Base-by-base conservation (phyloP, 768 basidiomycete species). In the Amanita inopinata region DNA sequence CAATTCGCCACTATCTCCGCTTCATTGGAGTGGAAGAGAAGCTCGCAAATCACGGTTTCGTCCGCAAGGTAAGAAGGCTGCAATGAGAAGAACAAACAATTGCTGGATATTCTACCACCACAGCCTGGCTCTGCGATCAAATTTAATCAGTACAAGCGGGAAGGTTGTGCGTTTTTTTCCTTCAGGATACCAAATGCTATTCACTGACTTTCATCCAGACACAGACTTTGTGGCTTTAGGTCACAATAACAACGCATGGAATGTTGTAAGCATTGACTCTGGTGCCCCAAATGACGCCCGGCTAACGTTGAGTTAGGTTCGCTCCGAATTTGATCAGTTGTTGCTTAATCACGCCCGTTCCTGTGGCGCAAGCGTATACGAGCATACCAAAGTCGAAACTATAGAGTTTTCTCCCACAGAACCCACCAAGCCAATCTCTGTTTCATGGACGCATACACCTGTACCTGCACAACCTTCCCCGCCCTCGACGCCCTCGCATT, bases 121-220 rank as follows among this genome's bases (percentile, higher is more conserved):
- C 14, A 78, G 76, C 76, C 74, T 35, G 78, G 76, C 24, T 73
- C 77, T 47, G 74, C 74, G 18, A 72, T 78, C 48, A 78, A 78
- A 56, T 74, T 78, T 53, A 77, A 77, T 51, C 74, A 76, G 50
- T 73, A 60, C 52, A 78, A 78, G 55, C 70, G 70, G n/a, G 76
- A 78, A 64, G 77, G 75, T 38, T 78, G 76, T 75, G 28, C 19
- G 47, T 40, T 47, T 3, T 18, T 27, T 18, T 24, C 6, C 5
- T 32, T 40, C 37, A 15, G 40, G 43, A 38, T 27, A n/a, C n/a
- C 27, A 24, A 32, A 28, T 40, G 18, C 32, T 45, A 28, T 18
- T 38, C 35, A n/a, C 32, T 43, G 34, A 33, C 2, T 25, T 41
- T 35, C 23, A 17, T 20, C 30, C 40, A 79, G 77, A 78, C 51